Evolutionary conservation across 176 grass and related monocot species (phyloP).

Genomic region (Carex littledalei): DNA sequence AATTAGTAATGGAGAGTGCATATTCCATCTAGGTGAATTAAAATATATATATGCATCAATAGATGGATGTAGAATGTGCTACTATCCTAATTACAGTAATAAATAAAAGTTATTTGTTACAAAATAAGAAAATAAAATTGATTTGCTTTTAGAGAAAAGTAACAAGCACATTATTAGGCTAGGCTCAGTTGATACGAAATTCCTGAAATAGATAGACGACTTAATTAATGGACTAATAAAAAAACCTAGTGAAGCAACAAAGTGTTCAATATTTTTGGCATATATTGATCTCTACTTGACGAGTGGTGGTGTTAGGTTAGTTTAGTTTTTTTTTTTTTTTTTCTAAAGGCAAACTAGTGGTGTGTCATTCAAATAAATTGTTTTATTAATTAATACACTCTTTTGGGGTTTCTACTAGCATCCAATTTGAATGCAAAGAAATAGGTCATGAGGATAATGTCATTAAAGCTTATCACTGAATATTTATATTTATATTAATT

Average conservation of each 20-base stretch:
- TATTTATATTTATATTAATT: not conserved
- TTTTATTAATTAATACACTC: not conserved
- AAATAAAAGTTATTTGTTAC: not conserved
- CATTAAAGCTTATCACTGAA: not conserved
- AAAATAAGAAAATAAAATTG: not conserved
- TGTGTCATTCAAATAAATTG: not conserved
- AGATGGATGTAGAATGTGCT: slow-evolving; percentile 6
- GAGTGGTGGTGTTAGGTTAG: not conserved
- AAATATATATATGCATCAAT: slow-evolving; percentile 6
- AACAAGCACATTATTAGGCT: not conserved
- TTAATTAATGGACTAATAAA: not conserved
- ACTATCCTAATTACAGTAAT: not conserved
- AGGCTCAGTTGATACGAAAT: not conserved
- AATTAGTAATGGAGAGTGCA: not conserved
- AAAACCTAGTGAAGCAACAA: slow-evolving; percentile 9
- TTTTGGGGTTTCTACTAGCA: not conserved
- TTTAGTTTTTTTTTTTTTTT: not conserved
- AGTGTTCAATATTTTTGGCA: not conserved
- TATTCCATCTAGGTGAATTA: slow-evolving; percentile 5
- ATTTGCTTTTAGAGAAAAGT: slow-evolving; percentile 3
- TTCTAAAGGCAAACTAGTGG: not conserved
- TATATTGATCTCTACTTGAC: not conserved
- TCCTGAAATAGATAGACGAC: slow-evolving; percentile 6
- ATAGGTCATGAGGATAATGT: not conserved
- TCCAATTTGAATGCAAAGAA: not conserved